phyloP scores from a whole-genome alignment of 306 rosid species.

The Chamaecrista fasciculata region DNA sequence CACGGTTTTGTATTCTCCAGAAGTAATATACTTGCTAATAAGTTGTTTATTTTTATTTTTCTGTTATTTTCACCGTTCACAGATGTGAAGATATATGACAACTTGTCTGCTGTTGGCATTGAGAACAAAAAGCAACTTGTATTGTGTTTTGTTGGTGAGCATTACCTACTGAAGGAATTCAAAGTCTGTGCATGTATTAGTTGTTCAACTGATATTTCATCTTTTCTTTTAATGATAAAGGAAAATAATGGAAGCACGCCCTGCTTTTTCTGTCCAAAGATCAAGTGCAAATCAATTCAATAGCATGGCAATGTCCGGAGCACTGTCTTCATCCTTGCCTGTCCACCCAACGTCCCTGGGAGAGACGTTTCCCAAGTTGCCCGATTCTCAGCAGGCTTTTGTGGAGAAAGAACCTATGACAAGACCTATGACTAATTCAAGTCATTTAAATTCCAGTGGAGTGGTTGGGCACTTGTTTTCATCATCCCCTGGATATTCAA shows the following conservation, averaged over 20 bases:
- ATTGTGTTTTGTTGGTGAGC: slow-evolving; percentile 47
- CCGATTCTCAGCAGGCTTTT: slow-evolving; percentile 62
- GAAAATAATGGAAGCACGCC: slow-evolving; percentile 76
- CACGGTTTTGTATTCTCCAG: slow-evolving; percentile 22
- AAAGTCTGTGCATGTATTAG: slow-evolving; percentile 23
- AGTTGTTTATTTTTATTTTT: slow-evolving; percentile 26
- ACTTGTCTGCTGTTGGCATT: slow-evolving; percentile 40
- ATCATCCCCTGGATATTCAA: slow-evolving; percentile 76
- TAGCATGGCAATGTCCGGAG: slow-evolving; percentile 64
- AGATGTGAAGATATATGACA: slow-evolving; percentile 50
- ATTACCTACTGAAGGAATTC: slow-evolving; percentile 5
- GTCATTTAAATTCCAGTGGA: slow-evolving; percentile 61
- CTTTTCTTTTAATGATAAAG: slow-evolving; percentile 40
- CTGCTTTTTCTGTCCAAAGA: slow-evolving; percentile 59
- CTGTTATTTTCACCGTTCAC: slow-evolving; percentile 28
- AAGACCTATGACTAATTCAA: slow-evolving; percentile 50
- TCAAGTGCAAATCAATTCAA: slow-evolving; percentile 61
- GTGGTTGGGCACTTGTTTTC: slow-evolving; percentile 85
- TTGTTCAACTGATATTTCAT: slow-evolving; percentile 30
- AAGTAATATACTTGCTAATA: slow-evolving; percentile 14
- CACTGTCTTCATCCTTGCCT: slow-evolving; percentile 58
- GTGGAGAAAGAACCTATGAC: slow-evolving; percentile 58
- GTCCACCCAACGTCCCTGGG: slow-evolving; percentile 55
- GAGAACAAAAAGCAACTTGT: slow-evolving; percentile 34
- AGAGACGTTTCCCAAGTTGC: slow-evolving; percentile 63